These are phyloP conservation scores for Aspergillus viridinutans DNA, from an alignment of 2,329 filamentous ascomycete species.

Conservation along the genomic window DNA sequence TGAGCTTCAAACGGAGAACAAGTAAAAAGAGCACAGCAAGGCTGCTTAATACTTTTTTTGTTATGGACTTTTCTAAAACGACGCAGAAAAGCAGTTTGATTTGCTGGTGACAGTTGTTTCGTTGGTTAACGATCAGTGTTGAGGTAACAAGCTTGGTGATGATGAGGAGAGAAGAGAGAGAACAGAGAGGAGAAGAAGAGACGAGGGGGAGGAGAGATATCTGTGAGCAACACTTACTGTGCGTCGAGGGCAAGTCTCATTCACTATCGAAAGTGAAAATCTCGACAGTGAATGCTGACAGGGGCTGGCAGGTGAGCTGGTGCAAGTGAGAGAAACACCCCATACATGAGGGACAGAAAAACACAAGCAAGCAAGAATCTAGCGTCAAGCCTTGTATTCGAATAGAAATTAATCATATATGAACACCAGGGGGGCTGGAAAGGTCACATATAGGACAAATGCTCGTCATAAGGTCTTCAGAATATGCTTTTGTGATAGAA, in stretches of 20 bases:
- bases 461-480: not conserved
- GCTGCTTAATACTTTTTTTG: not conserved
- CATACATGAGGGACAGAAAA: not conserved
- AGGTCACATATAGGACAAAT: not conserved
- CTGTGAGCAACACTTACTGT: not conserved
- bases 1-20: not conserved
- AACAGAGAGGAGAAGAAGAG: conserved; percentile 1
- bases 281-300: not conserved
- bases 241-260: not conserved
- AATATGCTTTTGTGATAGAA: conserved; percentile 6
- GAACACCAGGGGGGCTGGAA: not conserved
- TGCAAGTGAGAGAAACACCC: not conserved
- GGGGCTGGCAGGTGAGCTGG: not conserved
- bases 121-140: conserved; percentile 1
- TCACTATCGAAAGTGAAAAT: not conserved
- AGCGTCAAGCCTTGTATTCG: not conserved
- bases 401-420: not conserved
- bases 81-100: not conserved
- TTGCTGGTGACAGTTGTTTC: not conserved
- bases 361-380: not conserved
- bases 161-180: conserved; percentile 1
- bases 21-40: not conserved
- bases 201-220: conserved; percentile 1
- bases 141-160: not conserved
- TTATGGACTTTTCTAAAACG: not conserved